Base-by-base conservation (phyloP, 1,139 yeast species). In the Suzukiozyma palmioleophila region DNA sequence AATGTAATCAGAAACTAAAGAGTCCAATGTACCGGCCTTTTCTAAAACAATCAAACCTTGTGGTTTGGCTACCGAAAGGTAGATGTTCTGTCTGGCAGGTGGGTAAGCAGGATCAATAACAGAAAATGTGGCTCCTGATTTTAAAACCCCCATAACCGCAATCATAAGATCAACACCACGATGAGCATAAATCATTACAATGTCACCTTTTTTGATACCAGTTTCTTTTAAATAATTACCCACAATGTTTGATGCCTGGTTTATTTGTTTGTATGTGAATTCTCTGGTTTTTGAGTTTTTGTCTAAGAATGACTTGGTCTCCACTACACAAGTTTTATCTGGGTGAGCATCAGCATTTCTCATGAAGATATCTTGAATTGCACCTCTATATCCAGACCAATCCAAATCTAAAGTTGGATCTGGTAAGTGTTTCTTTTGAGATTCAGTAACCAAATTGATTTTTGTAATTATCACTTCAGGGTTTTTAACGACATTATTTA, bases 51-150 rank as follows among this genome's bases (percentile, higher is more conserved):
- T 82, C 51, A 92, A 73, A 46, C 95, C 98, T 52, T 69, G 78
- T 32, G 99, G 99, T 60, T 84, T 81, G 31, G 98, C 97, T 11
- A 92, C 99, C 28, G 85, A 79, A 45, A 92, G 74, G 59, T 92
- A 92, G 47, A 92, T 80, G 51, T 87, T 92, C 62, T 92, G 99
- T 64, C 99, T 81, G 8, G 95, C 95, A 16, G 98, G 96, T 32
- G 99, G 99, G 60, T 92, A 92, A 2, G 98, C 97, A 6, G 98
- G 98, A 57, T 92, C 99, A 50, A 92, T 92, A 22, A 94, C 99
- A 5, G 97, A 90, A 59, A 92, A 92, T 0, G 98, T 90, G 13
- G 96, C 98, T 50, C 99, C 99, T 1, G 98, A 97, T 65, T 92
- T 92, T 56, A 92, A 75, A 28, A 88, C 96, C 61, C 97, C 99